These are phyloP conservation scores for Melaleuca quinquenervia DNA, from an alignment of 345 rosid genomes.

Conservation along the genomic window DNA sequence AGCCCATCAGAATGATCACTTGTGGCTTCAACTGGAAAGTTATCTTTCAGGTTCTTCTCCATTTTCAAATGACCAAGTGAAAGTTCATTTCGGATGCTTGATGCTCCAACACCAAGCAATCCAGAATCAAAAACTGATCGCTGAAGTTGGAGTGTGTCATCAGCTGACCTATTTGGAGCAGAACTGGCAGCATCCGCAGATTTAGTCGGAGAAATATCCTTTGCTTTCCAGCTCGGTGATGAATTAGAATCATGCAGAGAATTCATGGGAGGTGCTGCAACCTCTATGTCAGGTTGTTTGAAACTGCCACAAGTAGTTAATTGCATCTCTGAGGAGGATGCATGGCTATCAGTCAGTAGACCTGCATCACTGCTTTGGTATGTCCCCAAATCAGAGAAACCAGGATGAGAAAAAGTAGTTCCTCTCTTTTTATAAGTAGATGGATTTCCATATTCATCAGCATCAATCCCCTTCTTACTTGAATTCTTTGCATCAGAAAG, in stretches of 20 bases:
- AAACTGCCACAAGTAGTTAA: constrained; percentile 7
- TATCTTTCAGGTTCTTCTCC: not conserved
- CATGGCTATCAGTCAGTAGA: constrained; percentile 10
- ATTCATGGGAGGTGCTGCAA: constrained; percentile 9
- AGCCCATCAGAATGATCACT: not conserved
- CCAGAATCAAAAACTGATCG: not conserved
- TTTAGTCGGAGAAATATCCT: constrained; percentile 8
- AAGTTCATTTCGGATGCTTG: not conserved
- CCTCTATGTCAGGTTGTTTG: constrained; percentile 7
- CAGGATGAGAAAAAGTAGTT: constrained; percentile 17
- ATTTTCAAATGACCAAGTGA: not conserved
- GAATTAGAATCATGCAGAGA: constrained; percentile 6
- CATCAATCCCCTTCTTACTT: constrained; percentile 7
- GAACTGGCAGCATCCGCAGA: constrained; percentile 17
- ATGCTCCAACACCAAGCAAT: not conserved
- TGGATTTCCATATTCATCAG: constrained; percentile 7
- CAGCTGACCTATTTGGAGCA: constrained; percentile 11
- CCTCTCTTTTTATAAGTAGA: constrained; percentile 18
- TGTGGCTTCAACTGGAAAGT: not conserved
- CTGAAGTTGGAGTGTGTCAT: not conserved
- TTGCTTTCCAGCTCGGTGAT: constrained; percentile 9
- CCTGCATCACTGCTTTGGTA: constrained; percentile 8
- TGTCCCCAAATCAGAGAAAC: constrained; percentile 12
- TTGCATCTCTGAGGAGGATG: constrained; percentile 11
- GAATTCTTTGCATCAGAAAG: constrained; percentile 15